Conservation (phyloP, 345 rosid species). For the sweet orange (Citrus sinensis) region DNA sequence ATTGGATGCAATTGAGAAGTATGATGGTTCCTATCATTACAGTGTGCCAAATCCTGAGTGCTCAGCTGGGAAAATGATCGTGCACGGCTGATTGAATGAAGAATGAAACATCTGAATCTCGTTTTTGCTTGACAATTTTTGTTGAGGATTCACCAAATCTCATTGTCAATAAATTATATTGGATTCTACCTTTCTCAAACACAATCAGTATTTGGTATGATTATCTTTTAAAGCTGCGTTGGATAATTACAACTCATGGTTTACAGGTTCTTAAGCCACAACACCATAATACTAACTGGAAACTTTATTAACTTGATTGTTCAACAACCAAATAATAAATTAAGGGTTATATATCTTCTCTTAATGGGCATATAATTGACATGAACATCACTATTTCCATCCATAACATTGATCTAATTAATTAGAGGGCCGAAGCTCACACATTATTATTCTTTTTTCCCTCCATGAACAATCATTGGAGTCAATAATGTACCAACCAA, state of each 20-base stretch:
- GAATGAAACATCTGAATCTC: background rate
- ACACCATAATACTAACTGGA: no score
- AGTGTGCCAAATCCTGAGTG: background rate
- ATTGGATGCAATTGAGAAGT: background rate
- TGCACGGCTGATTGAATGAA: background rate
- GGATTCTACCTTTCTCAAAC: background rate
- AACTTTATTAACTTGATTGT: no score
- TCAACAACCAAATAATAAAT: no score
- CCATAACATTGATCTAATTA: background rate
- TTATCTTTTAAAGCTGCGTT: no score
- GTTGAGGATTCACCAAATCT: slow-evolving; percentile 4
- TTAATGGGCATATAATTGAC: background rate
- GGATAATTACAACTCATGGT: no score
- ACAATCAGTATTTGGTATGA: no score
- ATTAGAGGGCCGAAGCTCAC: background rate
- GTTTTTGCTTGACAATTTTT: background rate
- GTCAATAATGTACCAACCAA: slow-evolving; percentile 3
- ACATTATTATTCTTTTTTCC: background rate
- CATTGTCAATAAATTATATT: background rate
- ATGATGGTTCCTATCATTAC: background rate
- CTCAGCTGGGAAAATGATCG: background rate
- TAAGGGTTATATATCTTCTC: no score
- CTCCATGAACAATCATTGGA: slow-evolving; percentile 1
- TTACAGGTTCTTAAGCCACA: no score
- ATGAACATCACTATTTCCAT: no score